Conservation (phyloP, 768 basidiomycete genomes). For the Auricularia heimuer region DNA sequence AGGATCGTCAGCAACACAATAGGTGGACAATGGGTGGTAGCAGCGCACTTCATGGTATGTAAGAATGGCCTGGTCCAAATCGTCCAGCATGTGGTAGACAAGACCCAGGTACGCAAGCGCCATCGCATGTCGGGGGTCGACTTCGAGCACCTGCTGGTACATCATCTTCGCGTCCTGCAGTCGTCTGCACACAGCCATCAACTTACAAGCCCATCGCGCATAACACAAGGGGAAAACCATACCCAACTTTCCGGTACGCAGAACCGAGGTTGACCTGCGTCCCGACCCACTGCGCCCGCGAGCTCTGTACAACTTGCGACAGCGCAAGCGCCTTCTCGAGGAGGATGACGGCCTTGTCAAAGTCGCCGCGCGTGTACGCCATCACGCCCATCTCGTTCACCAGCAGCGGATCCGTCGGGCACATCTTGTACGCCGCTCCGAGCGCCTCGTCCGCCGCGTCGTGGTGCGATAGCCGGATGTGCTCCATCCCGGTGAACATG, state of each 20-base stretch:
- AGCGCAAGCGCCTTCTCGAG: constrained; percentile 58
- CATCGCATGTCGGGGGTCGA: constrained; percentile 74
- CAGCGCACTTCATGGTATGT: constrained; percentile 80
- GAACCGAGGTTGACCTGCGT: constrained; percentile 93
- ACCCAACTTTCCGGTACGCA: constrained; percentile 74
- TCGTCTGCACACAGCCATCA: constrained; percentile 17
- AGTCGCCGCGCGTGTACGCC: constrained; percentile 82
- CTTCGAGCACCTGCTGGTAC: constrained; percentile 72
- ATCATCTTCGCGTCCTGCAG: constrained; percentile 56
- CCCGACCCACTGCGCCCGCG: constrained; percentile 75
- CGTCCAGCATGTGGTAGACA: constrained; percentile 64
- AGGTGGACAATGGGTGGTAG: not conserved
- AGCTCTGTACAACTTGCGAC: constrained; percentile 76
- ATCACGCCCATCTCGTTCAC: constrained; percentile 91
- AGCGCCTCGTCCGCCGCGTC: constrained; percentile 81
- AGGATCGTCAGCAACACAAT: too few relatives aligned
- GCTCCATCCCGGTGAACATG: constrained; percentile 97
- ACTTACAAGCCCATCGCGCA: not conserved
- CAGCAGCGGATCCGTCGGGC: constrained; percentile 79
- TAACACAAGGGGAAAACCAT: constrained; percentile 15
- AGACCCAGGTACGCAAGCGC: constrained; percentile 88
- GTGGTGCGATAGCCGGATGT: constrained; percentile 80
- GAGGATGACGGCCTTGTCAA: constrained; percentile 15
- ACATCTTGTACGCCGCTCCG: constrained; percentile 68
- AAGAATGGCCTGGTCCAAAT: constrained; percentile 72